Base-by-base conservation (phyloP, 2,329 filamentous ascomycete species). In the Aspergillus intermedius region DNA sequence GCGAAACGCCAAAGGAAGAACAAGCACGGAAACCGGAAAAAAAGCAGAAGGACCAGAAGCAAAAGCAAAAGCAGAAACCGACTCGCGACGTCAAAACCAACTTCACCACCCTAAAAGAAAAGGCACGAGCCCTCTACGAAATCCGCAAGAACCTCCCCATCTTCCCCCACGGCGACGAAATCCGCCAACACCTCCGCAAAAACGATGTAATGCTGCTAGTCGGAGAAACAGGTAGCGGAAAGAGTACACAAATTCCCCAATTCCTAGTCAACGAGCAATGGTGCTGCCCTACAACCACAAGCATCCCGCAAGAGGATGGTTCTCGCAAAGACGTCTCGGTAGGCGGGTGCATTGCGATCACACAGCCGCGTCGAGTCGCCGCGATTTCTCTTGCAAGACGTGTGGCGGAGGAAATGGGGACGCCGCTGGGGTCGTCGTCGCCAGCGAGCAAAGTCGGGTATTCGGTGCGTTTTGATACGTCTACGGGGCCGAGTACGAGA, bases 171-270 rank as follows among this genome's bases (percentile, higher is more conserved):
- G 81, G 81, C 43, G 74, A 83, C 30, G 78, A 84, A 22, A 94
- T 96, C 44, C 81, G 82, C 32, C 63, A 75, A 13, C 75, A 80
- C 2, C 71, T 95, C 5, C 74, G 74, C 10, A 71, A 80, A 30
- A 83, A 81, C 53, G 81, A 94, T 60, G 81, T 95, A 1, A 79
- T 98, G 45, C 77, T 98, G 0, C 74, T 98, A 12, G 86, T 93
- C 2, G 91, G 91, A 72, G 91, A 97, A 68, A 98, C 93, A 0
- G 93, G 93, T 65, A 95, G 88, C 12, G 93, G 93, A 64, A 98
- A 98, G 72, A 94, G 88, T 73, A 98, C 93, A 0, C 93, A 98
- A 69, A 84, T 96, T 0, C 91, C 93, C 0, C 93, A 97, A 62
- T 96, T 95, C 54, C 74, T 98, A 6, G 80, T 86, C 42, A 73